Evolutionary conservation across 768 basidiomycete genomes (phyloP), one percentile per base, ranked within the genome.

Genomic region (Agrocybe praecox): DNA sequence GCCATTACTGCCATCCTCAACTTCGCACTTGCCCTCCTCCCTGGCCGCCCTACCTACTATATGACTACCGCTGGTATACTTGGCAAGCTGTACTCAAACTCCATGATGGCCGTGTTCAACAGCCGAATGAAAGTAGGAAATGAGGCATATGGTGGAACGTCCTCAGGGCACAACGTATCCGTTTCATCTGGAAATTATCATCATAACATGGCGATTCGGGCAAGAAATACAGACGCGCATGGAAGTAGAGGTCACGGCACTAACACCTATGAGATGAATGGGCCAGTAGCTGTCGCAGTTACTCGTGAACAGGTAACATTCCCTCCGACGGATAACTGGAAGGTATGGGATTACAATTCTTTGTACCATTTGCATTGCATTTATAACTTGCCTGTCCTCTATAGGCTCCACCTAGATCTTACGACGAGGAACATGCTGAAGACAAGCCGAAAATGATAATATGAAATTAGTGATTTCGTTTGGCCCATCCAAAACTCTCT

Each of bases 21-120:
- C 19, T 57, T 57, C 36, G 43, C 36, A 15, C 32, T 57, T 19
- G 56, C 56, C 6, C 26, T 57, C 5, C 51, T 57, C 18, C 56
- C 56, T 46, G 50, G 50, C 9, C 56, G 47, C 47, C 56, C 56
- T 6, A 52, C 56, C 32, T 57, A 57, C 17, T 57, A 53, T 22
- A 53, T 52, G 56, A 26, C 56, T 19, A 53, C 51, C n/a, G 56
- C 51, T 22, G 49, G 44, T 42, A 42, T 57, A 15, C 56, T 57
- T 19, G 56, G 56, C 40, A 57, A 57, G 50, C 33, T 57, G 8
- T 57, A 57, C 51, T 52, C 56, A 6, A 57, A 57, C 45, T 57
- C 56, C 15, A 57, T 57, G 56, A 36, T 57, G 50, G 56, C 46
- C 2, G 56, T 57, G 33, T 57, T 57, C 33, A 57, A 57, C 29